These are phyloP conservation scores for Casaregolazyma suthepensis DNA, from an alignment of 1,139 yeast genomes.

Conservation along the genomic window DNA sequence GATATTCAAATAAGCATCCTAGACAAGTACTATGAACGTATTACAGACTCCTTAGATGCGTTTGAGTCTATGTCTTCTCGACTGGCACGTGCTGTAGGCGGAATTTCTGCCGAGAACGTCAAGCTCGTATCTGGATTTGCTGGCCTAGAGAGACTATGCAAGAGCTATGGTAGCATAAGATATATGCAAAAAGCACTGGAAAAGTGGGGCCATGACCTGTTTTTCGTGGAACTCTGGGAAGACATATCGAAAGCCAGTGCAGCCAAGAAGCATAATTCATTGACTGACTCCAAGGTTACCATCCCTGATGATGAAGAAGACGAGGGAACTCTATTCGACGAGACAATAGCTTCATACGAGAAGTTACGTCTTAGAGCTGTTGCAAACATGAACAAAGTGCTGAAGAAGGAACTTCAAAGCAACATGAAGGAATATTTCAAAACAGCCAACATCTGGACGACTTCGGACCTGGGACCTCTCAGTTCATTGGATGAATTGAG, in stretches of 20 bases:
- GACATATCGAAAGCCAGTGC: conserved; percentile 24
- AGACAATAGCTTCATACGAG: conserved; percentile 44
- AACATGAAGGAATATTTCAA: conserved; percentile 50
- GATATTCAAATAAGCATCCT: conserved; percentile 62
- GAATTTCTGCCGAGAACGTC: conserved; percentile 34
- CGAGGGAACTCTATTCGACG: conserved; percentile 49
- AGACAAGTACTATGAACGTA: conserved; percentile 50
- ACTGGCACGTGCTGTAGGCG: conserved; percentile 34
- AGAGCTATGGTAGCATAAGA: conserved; percentile 56
- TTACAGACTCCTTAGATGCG: conserved; percentile 43
- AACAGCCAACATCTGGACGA: conserved; percentile 23
- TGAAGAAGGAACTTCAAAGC: conserved; percentile 46
- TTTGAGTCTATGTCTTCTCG: conserved; percentile 43
- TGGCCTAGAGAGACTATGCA: conserved; percentile 51
- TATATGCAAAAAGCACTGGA: conserved; percentile 48
- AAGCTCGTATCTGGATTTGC: conserved; percentile 40
- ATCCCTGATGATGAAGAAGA: conserved; percentile 27
- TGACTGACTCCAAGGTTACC: conserved; percentile 11
- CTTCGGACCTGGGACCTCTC: conserved; percentile 14
- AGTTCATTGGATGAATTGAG: conserved; percentile 12
- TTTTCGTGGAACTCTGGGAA: conserved; percentile 59
- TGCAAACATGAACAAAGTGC: conserved; percentile 39
- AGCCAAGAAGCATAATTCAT: conserved; percentile 7
- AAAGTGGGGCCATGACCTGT: conserved; percentile 59
- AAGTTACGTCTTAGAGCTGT: conserved; percentile 38